A percentile compares a stretch with the other conserved stretches of the same genome.
Evolutionary conservation across 768 basidiomycete genomes (phyloP).

Genomic region (Mycena belliarum): DNA sequence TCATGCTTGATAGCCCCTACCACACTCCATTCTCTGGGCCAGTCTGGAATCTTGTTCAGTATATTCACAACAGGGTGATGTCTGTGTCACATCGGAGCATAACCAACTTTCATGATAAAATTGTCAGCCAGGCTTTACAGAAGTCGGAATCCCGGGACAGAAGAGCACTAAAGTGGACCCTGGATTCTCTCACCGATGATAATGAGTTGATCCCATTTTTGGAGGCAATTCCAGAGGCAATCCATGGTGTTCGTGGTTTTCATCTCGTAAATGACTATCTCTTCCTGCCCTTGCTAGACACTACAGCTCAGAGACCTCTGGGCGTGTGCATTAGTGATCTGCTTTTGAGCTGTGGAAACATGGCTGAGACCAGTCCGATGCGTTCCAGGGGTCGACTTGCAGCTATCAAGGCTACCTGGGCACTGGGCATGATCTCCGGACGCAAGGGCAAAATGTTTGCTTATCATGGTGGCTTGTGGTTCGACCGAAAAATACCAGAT

Average conservation of each 20-base stretch:
- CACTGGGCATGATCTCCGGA: background rate
- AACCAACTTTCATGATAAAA: background rate
- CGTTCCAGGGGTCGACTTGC: background rate
- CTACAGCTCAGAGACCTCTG: background rate
- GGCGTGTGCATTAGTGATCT: background rate
- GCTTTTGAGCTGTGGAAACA: background rate
- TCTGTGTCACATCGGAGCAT: background rate
- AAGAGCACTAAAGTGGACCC: background rate
- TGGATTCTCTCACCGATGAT: background rate
- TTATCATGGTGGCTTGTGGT: background rate
- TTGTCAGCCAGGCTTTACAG: background rate
- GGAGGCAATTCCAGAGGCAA: background rate
- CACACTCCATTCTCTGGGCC: slow-evolving; percentile 3
- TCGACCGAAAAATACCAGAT: no score
- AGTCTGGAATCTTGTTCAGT: no score
- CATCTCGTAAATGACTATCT: background rate
- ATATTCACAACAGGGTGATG: no score
- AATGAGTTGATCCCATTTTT: background rate
- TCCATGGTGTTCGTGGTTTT: background rate
- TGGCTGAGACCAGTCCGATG: background rate
- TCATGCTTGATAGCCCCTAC: slow-evolving; percentile 5
- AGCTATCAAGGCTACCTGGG: background rate
- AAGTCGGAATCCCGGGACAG: background rate
- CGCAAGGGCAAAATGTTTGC: background rate
- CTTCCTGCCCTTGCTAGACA: background rate